Conservation (phyloP, 495 filamentous ascomycete genomes). For the Antarctomyces pellizariae region DNA sequence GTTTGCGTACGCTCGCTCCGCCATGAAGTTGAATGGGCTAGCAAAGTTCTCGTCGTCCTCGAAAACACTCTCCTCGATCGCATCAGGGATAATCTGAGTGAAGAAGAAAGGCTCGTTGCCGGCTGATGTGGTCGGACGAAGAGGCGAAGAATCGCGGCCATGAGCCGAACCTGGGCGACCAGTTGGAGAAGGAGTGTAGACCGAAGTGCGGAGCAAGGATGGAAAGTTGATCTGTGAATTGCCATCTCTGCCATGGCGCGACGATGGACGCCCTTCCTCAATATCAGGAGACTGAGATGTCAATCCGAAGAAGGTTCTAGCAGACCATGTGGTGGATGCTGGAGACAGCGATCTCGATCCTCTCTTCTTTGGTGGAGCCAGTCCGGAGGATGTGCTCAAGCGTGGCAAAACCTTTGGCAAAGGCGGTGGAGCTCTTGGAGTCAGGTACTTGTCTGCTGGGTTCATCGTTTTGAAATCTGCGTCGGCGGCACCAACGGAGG, state of each 20-base stretch:
- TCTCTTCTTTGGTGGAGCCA: conserved; percentile 22
- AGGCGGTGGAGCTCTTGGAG: conserved; percentile 34
- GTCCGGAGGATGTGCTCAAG: conserved; percentile 32
- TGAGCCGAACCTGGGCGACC: conserved; percentile 1
- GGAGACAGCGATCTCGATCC: conserved; percentile 25
- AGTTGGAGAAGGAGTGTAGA: too few relatives aligned
- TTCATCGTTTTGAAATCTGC: conserved; percentile 47
- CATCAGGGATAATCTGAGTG: conserved; percentile 21
- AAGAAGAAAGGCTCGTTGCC: conserved; percentile 11
- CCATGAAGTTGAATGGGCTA: conserved; percentile 19
- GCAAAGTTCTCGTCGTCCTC: conserved; percentile 33
- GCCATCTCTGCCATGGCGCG: conserved; percentile 4
- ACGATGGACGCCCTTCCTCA: conserved; percentile 7
- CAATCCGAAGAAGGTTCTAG: conserved; percentile 8
- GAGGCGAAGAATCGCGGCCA: conserved; percentile 9
- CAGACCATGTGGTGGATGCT: conserved; percentile 12
- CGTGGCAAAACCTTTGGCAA: conserved; percentile 20
- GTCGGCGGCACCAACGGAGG: conserved; percentile 23
- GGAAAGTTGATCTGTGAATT: not conserved
- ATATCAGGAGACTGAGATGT: conserved; percentile 1
- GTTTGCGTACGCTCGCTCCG: conserved; percentile 16
- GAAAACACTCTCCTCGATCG: conserved; percentile 23
- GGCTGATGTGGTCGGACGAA: conserved; percentile 20
- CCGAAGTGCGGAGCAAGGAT: not conserved
- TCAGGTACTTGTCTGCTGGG: conserved; percentile 49